Evolutionary conservation across 2,329 filamentous ascomycete genomes (phyloP), one percentile per base, ranked within the genome.

Genomic region (Verticillium isaacii): DNA sequence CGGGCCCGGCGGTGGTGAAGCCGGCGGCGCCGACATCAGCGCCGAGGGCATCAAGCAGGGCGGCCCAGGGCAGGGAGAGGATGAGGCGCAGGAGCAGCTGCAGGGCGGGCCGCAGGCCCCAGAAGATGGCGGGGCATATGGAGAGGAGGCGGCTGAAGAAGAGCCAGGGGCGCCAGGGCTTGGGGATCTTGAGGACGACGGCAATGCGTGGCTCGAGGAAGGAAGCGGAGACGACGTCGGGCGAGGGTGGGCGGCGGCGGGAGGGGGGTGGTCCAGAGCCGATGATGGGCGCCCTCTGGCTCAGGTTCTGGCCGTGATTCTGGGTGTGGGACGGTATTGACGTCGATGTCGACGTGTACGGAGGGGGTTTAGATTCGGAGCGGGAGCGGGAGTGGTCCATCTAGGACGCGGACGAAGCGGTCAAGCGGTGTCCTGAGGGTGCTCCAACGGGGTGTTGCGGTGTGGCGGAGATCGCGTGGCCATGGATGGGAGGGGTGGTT

Each of bases 131-230:
- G 17, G 91, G 90, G 25, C 83, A 81, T 60, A 90, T 86, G 63
- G 89, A 92, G 64, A 90, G 77, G 29, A 89, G 85, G n/a, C 91
- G 87, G 67, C 89, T 88, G 65, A 89, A 79, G 65, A 92, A 86
- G 60, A 94, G 82, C 62, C 89, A 88, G 52, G 89, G 80, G 72
- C 93, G 88, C 88, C 90, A 94, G 64, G 81, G 82, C 65, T 82
- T 81, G 60, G 89, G 87, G 17, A 95, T 85, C 59, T 91, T 90
- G 56, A 94, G 82, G 36, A 92, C 84, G 68, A 93, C 89, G 65
- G 91, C 91, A 61, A 94, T 86, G 61, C 90, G 89, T 14, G 91
- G 91, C 70, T 93, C 90, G 54, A 92, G 80, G 59, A 88, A 78
- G 17, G 83, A 75, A 19, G 68, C 65, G 62, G 65, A 58, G 19